Evolutionary conservation across 2,329 filamentous ascomycete species (phyloP), one percentile per base, ranked within the genome.

Genomic region (Penicillium sp.): DNA sequence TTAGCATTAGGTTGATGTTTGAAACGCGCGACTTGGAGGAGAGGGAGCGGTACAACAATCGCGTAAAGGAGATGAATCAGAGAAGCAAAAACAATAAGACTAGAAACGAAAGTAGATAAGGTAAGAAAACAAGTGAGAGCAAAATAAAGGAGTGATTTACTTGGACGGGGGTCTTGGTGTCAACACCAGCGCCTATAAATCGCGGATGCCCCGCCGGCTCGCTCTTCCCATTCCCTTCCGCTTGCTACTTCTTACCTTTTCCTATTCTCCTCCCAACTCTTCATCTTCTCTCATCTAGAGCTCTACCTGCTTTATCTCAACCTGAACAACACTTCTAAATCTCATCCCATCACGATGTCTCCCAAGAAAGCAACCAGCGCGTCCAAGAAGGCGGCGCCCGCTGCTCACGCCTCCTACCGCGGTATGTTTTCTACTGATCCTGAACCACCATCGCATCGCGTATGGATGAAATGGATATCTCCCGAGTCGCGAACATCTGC

Each of bases 321-420:
- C 44, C 35, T 51, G 35, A 53, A 44, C 42, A 2, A 44, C 32
- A 20, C 18, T 20, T 22, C 41, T 16, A 35, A 32, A 53, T 35
- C 40, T 42, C 44, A 49, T 46, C 54, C 47, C 51, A 11, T 62
- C 63, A 74, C 61, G 63, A 85, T 85, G 82, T 75, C 81, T 77
- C 78, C 81, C 61, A 85, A 85, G 76, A 82, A 83, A 72, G 69
- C 74, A 58, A 66, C 67, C 49, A 59, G 76, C 60, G 74, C 78
- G 58, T 64, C 78, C 62, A 83, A 83, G 76, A 81, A 82, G 74
- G 71, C 76, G 56, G 69, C 72, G 60, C 66, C 76, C 55, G 67
- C 79, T 55, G 69, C 74, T 54, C 82, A 85, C 74, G 76, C 77
- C 60, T 78, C 79, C 60, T 86, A 86, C 74, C 80, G 80, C 74